Percentiles rank a stretch among this genome's conserved stretches.
Evolutionary conservation across 345 rosid genomes (phyloP).

Genomic region (Dipteronia dyeriana): DNA sequence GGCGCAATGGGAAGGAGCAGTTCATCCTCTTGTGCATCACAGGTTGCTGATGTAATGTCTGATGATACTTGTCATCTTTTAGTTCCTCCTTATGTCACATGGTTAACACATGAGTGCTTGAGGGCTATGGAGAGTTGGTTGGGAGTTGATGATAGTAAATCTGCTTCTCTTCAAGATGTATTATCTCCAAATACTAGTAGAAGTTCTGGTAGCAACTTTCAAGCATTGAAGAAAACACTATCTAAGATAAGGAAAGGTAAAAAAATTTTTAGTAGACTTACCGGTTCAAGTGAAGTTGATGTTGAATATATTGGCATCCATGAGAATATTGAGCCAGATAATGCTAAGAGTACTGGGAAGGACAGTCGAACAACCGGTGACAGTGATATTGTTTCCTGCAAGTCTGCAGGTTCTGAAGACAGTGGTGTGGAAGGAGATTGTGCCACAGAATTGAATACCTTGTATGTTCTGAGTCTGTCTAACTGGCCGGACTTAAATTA

Average conservation of each 20-base stretch:
- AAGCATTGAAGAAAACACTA: constrained; percentile 56
- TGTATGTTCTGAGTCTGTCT: constrained; percentile 48
- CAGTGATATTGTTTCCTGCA: constrained; percentile 27
- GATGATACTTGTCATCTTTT: constrained; percentile 27
- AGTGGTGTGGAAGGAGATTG: constrained; percentile 38
- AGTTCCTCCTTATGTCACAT: constrained; percentile 60
- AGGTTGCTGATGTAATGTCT: constrained; percentile 40
- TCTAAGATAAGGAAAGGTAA: constrained; percentile 58
- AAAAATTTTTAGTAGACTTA: constrained; percentile 50
- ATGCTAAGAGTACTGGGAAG: constrained; percentile 31
- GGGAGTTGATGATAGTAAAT: constrained; percentile 56
- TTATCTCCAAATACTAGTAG: constrained; percentile 38
- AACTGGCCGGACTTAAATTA: constrained; percentile 72
- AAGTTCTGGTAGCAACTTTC: constrained; percentile 42
- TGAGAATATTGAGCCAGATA: constrained; percentile 40
- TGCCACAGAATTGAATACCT: constrained; percentile 34
- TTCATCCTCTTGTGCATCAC: constrained; percentile 40
- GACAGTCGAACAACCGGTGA: constrained; percentile 40
- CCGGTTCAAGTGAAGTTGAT: constrained; percentile 52
- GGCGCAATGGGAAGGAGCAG: constrained; percentile 49
- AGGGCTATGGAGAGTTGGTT: constrained; percentile 68
- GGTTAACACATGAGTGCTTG: constrained; percentile 73
- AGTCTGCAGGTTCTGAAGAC: constrained; percentile 36
- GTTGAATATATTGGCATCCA: constrained; percentile 30
- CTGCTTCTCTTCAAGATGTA: constrained; percentile 35